phyloP scores from a whole-genome alignment of 345 rosid genomes.

The Moricandia moricandioides region DNA sequence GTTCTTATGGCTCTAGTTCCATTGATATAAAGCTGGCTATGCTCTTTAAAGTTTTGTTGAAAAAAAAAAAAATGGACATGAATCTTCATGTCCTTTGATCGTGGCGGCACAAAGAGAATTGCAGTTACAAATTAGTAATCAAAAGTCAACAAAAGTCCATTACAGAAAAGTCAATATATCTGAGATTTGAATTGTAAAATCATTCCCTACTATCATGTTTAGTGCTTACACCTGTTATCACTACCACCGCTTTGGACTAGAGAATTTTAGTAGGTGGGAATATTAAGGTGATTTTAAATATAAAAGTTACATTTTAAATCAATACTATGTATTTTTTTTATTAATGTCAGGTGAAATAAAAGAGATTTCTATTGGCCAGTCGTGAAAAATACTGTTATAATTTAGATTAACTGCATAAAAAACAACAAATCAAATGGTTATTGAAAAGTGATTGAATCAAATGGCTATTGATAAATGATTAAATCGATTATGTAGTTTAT shows the following conservation, averaged over 20 bases:
- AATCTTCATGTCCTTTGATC: slow-evolving; percentile 24
- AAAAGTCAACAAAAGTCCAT: slow-evolving; percentile 24
- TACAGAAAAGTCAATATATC: background rate
- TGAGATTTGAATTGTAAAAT: slow-evolving; percentile 24
- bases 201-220: slow-evolving; percentile 4
- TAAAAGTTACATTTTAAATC: background rate
- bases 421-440: too few relatives aligned
- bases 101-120: slow-evolving; percentile 36
- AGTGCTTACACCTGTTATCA: slow-evolving; percentile 19
- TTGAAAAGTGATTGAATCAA: too few relatives aligned
- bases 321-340: too few relatives aligned
- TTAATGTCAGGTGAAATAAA: too few relatives aligned
- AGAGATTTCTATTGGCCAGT: too few relatives aligned
- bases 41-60: background rate
- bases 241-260: background rate
- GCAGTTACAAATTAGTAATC: slow-evolving; percentile 26
- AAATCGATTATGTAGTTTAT: too few relatives aligned
- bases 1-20: background rate
- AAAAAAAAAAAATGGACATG: background rate
- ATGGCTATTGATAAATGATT: too few relatives aligned
- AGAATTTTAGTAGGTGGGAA: background rate
- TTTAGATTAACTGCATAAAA: too few relatives aligned
- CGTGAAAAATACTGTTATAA: too few relatives aligned
- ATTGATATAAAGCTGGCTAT: background rate
- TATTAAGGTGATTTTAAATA: background rate